A percentile compares a stretch with the other conserved stretches of the same genome.
Conservation (phyloP, 2,329 filamentous ascomycete species). For the Stachybotrys chlorohalonatus region DNA sequence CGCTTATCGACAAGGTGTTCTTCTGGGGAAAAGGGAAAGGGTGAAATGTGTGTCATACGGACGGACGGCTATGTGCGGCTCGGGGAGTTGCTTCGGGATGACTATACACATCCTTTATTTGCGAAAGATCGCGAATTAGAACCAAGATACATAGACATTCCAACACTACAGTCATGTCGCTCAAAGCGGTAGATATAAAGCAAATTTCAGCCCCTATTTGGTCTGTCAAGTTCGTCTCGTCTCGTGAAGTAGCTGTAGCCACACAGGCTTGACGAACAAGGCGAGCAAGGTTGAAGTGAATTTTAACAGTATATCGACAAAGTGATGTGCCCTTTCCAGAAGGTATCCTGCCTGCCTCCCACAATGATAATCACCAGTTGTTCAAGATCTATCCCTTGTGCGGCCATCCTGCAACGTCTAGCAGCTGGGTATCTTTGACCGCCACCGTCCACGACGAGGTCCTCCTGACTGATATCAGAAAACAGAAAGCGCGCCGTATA, state of each 20-base stretch:
- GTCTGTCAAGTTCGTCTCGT: no score
- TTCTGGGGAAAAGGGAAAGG: no score
- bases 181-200: no score
- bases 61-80: background rate
- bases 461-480: conserved; percentile 25
- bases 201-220: no score
- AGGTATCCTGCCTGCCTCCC: background rate
- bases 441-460: background rate
- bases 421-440: background rate
- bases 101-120: background rate
- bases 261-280: no score
- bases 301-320: background rate
- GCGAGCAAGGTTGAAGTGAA: no score
- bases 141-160: no score
- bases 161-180: no score
- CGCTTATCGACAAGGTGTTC: no score
- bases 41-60: no score
- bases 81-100: background rate
- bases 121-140: background rate
- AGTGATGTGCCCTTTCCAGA: background rate
- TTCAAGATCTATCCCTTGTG: background rate
- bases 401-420: background rate
- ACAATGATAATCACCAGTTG: background rate
- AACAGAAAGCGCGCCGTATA: conserved; percentile 37
- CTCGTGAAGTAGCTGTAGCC: no score